Conservation (phyloP, 2,329 filamentous ascomycete species). For the Colletotrichum salicis region DNA sequence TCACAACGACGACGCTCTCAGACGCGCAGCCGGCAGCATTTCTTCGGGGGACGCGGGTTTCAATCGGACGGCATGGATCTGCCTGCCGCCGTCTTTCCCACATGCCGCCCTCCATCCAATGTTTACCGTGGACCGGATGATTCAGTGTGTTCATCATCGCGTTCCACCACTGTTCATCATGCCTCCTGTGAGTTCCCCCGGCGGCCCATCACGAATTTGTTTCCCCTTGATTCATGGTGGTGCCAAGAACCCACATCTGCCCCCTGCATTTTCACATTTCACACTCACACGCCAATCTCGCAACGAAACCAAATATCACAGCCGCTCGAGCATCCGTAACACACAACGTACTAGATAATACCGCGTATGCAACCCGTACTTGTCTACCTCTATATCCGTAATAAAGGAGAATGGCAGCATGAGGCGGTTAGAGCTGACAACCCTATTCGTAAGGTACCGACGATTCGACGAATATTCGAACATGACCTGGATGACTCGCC, state of each 20-base stretch:
- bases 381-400: background rate
- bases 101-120: slow-evolving; percentile 18
- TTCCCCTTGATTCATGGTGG: slow-evolving; percentile 19
- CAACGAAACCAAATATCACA: background rate
- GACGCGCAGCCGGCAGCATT: background rate
- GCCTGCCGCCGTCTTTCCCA: slow-evolving; percentile 17
- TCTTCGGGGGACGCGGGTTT: background rate
- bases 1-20: background rate
- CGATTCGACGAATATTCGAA: background rate
- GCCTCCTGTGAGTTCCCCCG: background rate
- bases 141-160: background rate
- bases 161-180: background rate
- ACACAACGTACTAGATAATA: background rate
- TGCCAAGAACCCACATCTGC: slow-evolving; percentile 29
- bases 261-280: slow-evolving; percentile 27
- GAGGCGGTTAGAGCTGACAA: background rate
- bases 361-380: no score
- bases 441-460: background rate
- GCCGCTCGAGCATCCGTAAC: background rate
- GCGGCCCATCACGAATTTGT: background rate
- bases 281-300: slow-evolving; percentile 15
- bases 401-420: background rate
- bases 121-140: background rate
- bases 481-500: slow-evolving; percentile 16
- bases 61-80: slow-evolving; percentile 26